Evolutionary conservation across 345 rosid species (phyloP).

Genomic region (Populus pruinosa): DNA sequence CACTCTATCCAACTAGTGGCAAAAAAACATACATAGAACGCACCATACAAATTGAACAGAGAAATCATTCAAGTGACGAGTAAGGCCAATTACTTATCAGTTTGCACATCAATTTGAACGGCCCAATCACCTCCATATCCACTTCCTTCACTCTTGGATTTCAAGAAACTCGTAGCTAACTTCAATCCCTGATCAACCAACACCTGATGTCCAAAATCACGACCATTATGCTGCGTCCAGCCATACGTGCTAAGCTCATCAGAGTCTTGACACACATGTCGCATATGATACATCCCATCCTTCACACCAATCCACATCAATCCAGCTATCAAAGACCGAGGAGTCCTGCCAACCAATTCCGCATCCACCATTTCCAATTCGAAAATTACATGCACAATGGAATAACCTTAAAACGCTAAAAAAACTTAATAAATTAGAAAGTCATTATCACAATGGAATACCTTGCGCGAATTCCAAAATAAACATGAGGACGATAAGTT

Average conservation of each 20-base stretch:
- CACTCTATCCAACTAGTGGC: neutral
- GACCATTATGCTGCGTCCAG: constrained; percentile 82
- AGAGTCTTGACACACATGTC: constrained; percentile 81
- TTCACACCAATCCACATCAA: constrained; percentile 86
- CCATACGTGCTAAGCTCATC: constrained; percentile 68
- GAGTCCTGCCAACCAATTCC: constrained; percentile 46
- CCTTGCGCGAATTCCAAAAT: constrained; percentile 89
- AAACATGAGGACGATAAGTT: constrained; percentile 80
- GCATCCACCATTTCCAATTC: neutral
- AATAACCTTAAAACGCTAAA: neutral
- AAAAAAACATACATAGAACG: neutral
- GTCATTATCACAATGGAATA: constrained; percentile 9
- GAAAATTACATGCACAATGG: neutral
- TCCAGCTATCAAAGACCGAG: constrained; percentile 73
- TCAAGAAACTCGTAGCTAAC: constrained; percentile 73
- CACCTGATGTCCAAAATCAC: constrained; percentile 79
- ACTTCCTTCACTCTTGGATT: constrained; percentile 57
- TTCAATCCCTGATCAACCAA: constrained; percentile 63
- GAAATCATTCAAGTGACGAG: neutral
- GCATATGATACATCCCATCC: constrained; percentile 61
- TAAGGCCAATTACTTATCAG: constrained; percentile 37
- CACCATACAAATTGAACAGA: neutral
- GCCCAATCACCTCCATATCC: constrained; percentile 99
- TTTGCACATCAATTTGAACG: constrained; percentile 51
- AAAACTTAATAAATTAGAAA: neutral